Percentiles rank a stretch among this genome's conserved stretches.
phyloP scores from a whole-genome alignment of 1,284 basidiomycete genomes.

The Acaromyces ingoldii region DNA sequence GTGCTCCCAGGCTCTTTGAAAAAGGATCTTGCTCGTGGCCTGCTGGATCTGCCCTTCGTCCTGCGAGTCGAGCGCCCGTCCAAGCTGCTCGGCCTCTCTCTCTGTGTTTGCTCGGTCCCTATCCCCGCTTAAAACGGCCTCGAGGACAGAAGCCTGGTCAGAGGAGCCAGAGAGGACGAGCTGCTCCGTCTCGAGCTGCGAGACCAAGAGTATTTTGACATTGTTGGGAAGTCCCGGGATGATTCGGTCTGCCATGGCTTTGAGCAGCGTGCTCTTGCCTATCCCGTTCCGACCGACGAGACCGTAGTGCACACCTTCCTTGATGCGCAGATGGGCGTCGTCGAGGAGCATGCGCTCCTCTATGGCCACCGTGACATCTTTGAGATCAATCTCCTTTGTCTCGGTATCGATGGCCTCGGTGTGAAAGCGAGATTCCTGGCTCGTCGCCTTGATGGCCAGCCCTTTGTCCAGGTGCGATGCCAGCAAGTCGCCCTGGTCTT shows the following conservation, averaged over 20 bases:
- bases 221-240: conserved; percentile 59
- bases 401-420: conserved; percentile 54
- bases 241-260: conserved; percentile 55
- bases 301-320: conserved; percentile 58
- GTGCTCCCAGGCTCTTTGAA: conserved; percentile 50
- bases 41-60: conserved; percentile 26
- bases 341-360: conserved; percentile 58
- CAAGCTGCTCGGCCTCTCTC: conserved; percentile 43
- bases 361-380: conserved; percentile 56
- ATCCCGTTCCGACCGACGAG: conserved; percentile 60
- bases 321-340: conserved; percentile 59
- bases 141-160: conserved; percentile 30
- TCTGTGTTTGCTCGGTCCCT: conserved; percentile 35
- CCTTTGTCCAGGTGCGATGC: conserved; percentile 4
- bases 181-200: conserved; percentile 56
- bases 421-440: conserved; percentile 57
- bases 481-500: background rate
- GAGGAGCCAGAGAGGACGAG: conserved; percentile 23
- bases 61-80: conserved; percentile 43
- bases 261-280: conserved; percentile 58
- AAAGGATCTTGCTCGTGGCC: conserved; percentile 33
- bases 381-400: conserved; percentile 56
- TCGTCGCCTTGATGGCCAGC: conserved; percentile 40
- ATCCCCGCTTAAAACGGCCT: conserved; percentile 53
- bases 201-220: conserved; percentile 59